A percentile compares a stretch with the other conserved stretches of the same genome.
Conservation (phyloP, 495 filamentous ascomycete genomes). For the Annulohypoxylon stygium region DNA sequence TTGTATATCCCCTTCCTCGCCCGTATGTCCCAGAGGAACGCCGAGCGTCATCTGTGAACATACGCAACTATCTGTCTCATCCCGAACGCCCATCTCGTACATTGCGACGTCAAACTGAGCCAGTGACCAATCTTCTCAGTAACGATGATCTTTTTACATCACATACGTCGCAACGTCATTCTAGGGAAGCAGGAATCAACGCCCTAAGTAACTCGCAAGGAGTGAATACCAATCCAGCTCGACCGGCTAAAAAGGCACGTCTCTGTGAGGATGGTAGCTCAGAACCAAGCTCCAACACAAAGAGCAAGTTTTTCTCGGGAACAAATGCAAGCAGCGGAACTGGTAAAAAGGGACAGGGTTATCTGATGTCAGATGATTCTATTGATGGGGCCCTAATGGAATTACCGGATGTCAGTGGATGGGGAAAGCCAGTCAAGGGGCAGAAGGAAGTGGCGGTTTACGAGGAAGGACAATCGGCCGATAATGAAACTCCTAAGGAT, state of each 20-base stretch:
- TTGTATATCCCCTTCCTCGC: constrained; percentile 63
- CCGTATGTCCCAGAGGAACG: constrained; percentile 57
- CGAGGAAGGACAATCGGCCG: constrained; percentile 31
- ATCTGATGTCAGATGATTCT: constrained; percentile 62
- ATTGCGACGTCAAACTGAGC: constrained; percentile 57
- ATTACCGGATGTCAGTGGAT: constrained; percentile 56
- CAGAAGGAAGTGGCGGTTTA: constrained; percentile 48
- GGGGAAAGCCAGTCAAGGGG: constrained; percentile 34
- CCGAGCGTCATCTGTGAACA: constrained; percentile 8
- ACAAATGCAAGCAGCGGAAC: constrained; percentile 33
- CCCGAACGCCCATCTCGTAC: constrained; percentile 35
- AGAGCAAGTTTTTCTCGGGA: constrained; percentile 60
- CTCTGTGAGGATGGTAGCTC: constrained; percentile 57
- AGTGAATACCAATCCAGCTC: constrained; percentile 12
- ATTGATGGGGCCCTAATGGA: constrained; percentile 60
- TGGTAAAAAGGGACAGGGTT: constrained; percentile 43
- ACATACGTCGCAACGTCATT: constrained; percentile 54
- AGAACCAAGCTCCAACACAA: constrained; percentile 39
- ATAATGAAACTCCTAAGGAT: constrained; percentile 21
- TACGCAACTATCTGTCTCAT: constrained; percentile 45
- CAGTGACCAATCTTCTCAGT: constrained; percentile 54
- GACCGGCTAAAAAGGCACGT: constrained; percentile 65
- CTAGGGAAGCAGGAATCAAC: constrained; percentile 36
- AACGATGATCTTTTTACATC: constrained; percentile 30
- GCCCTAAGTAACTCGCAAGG: constrained; percentile 39